Percentiles rank a stretch among this genome's conserved stretches.
phyloP scores from a whole-genome alignment of 1,284 basidiomycete genomes.

The Marasmius tenuissimus region DNA sequence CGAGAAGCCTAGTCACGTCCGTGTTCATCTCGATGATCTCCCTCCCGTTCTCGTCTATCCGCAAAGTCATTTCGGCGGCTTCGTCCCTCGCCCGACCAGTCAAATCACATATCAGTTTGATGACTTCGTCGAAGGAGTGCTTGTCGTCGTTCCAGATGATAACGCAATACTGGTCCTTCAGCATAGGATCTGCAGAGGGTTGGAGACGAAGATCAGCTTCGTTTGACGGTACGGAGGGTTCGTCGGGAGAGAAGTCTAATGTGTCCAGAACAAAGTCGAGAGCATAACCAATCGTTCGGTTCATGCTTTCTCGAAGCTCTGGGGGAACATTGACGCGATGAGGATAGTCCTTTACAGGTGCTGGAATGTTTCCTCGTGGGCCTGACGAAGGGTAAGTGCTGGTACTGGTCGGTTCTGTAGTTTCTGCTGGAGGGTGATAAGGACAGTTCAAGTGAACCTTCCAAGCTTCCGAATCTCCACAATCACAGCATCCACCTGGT shows the following conservation, averaged over 20 bases:
- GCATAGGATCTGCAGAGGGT: constrained; percentile 71
- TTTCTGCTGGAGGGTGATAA: constrained; percentile 53
- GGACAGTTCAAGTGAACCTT: constrained; percentile 65
- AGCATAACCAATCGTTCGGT: constrained; percentile 72
- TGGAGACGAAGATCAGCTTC: constrained; percentile 74
- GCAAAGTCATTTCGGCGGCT: constrained; percentile 63
- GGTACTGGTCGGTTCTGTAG: constrained; percentile 26
- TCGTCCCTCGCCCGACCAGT: constrained; percentile 62
- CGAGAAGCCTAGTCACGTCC: constrained; percentile 69
- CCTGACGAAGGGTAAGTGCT: constrained; percentile 28
- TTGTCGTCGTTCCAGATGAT: constrained; percentile 98
- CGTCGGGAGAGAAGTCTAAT: constrained; percentile 83
- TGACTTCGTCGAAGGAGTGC: constrained; percentile 91
- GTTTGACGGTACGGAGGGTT: constrained; percentile 66
- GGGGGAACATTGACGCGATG: constrained; percentile 55
- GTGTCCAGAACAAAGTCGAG: constrained; percentile 87
- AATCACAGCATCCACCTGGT: constrained; percentile 90
- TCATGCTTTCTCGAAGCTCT: constrained; percentile 72
- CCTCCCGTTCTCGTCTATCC: constrained; percentile 83
- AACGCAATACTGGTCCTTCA: constrained; percentile 81
- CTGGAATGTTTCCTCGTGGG: constrained; percentile 42
- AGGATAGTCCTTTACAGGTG: constrained; percentile 56
- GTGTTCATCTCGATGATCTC: constrained; percentile 82
- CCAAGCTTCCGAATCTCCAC: constrained; percentile 90
- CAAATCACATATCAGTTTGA: constrained; percentile 75